A percentile compares a stretch with the other conserved stretches of the same genome.
Conservation (phyloP, 78 protist genomes). For the Protostelium mycophagum region DNA sequence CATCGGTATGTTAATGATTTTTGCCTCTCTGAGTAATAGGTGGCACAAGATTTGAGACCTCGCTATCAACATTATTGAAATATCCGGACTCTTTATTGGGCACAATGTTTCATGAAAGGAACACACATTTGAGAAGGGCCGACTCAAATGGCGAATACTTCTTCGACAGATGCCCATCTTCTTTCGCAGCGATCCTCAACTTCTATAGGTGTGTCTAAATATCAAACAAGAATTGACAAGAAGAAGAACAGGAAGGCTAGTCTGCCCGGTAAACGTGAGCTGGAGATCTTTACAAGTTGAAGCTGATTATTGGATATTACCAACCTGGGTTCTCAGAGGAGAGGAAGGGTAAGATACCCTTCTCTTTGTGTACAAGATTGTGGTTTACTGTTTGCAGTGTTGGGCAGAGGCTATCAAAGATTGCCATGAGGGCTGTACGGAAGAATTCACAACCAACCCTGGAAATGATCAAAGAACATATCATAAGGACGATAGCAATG, state of each 20-base stretch:
- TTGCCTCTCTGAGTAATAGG: not conserved
- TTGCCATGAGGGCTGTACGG: not conserved
- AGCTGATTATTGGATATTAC: not conserved
- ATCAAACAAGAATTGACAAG: not conserved
- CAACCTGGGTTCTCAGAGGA: not conserved
- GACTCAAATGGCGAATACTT: not conserved
- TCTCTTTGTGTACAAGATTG: not conserved
- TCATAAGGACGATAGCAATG: not conserved
- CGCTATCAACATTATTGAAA: not conserved
- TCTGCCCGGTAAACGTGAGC: not conserved
- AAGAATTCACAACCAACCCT: not conserved
- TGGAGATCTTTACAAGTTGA: not conserved
- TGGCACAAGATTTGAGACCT: not conserved
- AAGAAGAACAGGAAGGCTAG: not conserved
- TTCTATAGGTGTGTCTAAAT: not conserved
- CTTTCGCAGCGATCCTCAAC: not conserved
- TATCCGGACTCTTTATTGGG: not conserved
- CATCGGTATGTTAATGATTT: not conserved
- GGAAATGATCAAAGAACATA: not conserved
- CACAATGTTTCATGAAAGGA: not conserved
- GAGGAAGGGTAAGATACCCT: not conserved
- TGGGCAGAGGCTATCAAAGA: not conserved
- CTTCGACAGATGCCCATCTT: not conserved
- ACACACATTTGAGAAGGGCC: not conserved
- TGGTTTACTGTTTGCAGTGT: not conserved